Base-by-base conservation (phyloP, 371 early-diverging fungal species). In the Actinomortierella wolfii region DNA sequence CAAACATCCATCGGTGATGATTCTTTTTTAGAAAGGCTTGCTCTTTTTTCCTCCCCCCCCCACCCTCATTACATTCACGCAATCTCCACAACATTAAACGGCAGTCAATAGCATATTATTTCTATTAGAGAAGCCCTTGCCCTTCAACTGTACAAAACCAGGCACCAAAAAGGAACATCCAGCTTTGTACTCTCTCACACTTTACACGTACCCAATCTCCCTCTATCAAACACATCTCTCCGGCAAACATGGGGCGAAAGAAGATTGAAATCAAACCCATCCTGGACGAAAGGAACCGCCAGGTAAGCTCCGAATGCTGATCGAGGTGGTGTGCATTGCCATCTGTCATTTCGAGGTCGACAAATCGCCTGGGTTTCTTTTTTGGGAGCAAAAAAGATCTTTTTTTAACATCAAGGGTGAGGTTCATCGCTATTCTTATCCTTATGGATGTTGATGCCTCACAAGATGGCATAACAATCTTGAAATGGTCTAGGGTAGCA, bases 261-360 rank as follows among this genome's bases (percentile, higher is more conserved):
- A 96, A 97, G 85, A 96, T 97, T 70, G 91, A 91, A 78, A 95
- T 97, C 79, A 87, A 91, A 71, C 87, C 86, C 58, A 97, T 99
- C 63, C 76, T 82, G 59, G 95, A 94, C 62, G 95, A 95, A 67
- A 86, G 95, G 49, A 96, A 93, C 80, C 83, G 94, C 45, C 94
- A 94, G 81, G 92, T 90, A 80, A 25, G 63, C 42, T 5, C 3
- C 20, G n/a, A 21, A 13, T 7, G 26, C 47, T 46, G 7, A 18
- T 17, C n/a, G 17, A 24, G 5, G 24, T 49, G 1, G 8, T 13
- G 0, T 24, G 25, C n/a, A 17, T 17, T 24, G 17, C 6, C 24
- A 25, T 17, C 21, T 2, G 11, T 13, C 50, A 14, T 26, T 17
- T 50, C 17, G 7, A 21, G 24, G 2, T 18, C 17, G 21, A 45